phyloP scores from a whole-genome alignment of 495 filamentous ascomycete genomes.

The Aspergillus coremiiformis region DNA sequence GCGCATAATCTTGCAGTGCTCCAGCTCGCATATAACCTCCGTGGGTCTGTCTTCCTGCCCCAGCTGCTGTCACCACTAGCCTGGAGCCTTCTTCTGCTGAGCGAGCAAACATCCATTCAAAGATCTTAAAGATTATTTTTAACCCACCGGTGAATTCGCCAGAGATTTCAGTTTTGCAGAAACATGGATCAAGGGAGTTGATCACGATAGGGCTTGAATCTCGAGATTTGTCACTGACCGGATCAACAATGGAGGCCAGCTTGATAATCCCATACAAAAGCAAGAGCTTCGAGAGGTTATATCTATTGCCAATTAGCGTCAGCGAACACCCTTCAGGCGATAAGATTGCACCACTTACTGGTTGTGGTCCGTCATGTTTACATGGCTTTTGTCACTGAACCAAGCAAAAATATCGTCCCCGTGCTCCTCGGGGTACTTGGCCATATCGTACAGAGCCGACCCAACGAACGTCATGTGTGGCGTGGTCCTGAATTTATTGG shows the following conservation, averaged over 20 bases:
- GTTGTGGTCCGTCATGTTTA: not conserved
- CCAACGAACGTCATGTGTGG: constrained; percentile 4
- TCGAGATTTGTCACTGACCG: not conserved
- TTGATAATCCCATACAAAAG: not conserved
- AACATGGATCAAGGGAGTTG: constrained; percentile 2
- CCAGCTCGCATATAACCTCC: constrained; percentile 2
- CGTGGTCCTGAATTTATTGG: not conserved
- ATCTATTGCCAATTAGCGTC: not conserved
- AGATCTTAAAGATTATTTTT: not conserved
- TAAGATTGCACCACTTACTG: not conserved
- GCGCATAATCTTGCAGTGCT: not conserved
- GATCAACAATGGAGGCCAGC: not conserved
- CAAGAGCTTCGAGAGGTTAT: constrained; percentile 3
- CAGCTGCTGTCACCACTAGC: not conserved
- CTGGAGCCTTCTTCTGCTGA: constrained; percentile 1
- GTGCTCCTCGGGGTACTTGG: not conserved
- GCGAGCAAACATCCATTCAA: not conserved
- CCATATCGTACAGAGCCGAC: constrained; percentile 1
- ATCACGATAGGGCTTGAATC: not conserved
- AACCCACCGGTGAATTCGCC: not conserved
- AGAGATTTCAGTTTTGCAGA: not conserved
- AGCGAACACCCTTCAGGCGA: not conserved
- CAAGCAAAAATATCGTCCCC: constrained; percentile 1
- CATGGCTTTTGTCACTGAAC: not conserved
- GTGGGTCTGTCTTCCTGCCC: not conserved